Base-by-base conservation (phyloP, 805 yeast species). In the Saturnispora dispora region DNA sequence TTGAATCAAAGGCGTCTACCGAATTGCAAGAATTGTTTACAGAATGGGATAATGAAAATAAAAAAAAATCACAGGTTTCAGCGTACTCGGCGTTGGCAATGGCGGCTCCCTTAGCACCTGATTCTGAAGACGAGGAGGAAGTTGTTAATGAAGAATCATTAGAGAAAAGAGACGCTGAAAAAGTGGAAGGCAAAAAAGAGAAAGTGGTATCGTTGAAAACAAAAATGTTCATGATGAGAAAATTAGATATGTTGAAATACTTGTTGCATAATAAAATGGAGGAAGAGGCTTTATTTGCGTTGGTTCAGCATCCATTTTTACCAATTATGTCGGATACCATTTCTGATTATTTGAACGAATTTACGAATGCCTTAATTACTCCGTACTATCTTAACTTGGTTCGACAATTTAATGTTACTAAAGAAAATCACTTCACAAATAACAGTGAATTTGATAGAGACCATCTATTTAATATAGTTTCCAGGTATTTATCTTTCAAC, bases 41-140 rank as follows among this genome's bases (percentile, higher is more conserved):
- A 1, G 60, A 63, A 4, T 76, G 79, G 61, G 73, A 76, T 36
- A 70, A 73, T 9, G 61, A 77, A 51, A 58, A 74, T 52, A 81
- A 81, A 15, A 78, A 78, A 11, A 76, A 79, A 52, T 78, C 85
- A 0, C 71, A 74, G 58, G 71, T 72, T 54, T 83, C 90, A 0
- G 75, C 78, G 23, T 83, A 87, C 0, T 86, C 84, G 55, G 95
- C 96, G 0, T 68, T 90, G 46, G 93, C 97, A 0, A 63, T 89
- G 58, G 96, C 96, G 5, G 93, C 93, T 9, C 95, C 96, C 0
- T 70, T 90, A 37, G 72, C 75, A 3, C 81, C 79, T 37, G 91
- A 84, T 35, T 86, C 79, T 18, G 85, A 78, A 23, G 79, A 73
- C 7, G 71, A 68, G n/a, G 67, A 59, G 60, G 37, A 50, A n/a